phyloP scores from a whole-genome alignment of 169 alveolate species.

The Plasmodium gonderi region DNA sequence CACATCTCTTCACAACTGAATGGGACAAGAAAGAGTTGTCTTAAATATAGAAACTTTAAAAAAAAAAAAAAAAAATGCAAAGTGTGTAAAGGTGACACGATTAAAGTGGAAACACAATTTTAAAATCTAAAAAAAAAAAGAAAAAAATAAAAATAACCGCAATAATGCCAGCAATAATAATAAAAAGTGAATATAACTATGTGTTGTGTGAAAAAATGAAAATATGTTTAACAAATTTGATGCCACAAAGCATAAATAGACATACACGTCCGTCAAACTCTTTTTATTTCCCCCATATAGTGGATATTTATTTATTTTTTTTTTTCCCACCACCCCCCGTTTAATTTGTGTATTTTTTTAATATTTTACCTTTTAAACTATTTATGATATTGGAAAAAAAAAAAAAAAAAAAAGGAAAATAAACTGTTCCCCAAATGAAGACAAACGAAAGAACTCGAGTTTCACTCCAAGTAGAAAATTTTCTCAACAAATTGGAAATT shows the following conservation, averaged over 20 bases:
- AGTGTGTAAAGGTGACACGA: background rate
- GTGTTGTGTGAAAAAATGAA: background rate
- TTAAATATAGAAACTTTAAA: background rate
- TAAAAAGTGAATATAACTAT: too few relatives aligned
- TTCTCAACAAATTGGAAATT: too few relatives aligned
- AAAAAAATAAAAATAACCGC: background rate
- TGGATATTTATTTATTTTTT: background rate
- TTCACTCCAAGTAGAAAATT: background rate
- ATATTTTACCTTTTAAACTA: background rate
- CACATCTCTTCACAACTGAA: background rate
- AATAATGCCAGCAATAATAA: too few relatives aligned
- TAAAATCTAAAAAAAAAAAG: background rate
- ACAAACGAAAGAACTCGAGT: background rate
- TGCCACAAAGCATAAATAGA: background rate
- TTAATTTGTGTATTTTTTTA: background rate
- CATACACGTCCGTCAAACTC: background rate
- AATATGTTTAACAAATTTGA: background rate
- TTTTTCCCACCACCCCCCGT: background rate
- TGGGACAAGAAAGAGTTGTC: background rate
- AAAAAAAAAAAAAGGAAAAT: background rate
- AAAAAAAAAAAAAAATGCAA: background rate
- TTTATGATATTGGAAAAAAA: background rate
- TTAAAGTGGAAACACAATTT: conserved; percentile 2
- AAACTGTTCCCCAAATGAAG: background rate
- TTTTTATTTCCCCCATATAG: background rate